Percentiles rank a stretch among this genome's conserved stretches.
Conservation (phyloP, 768 basidiomycete species). For the Mycena capillaripes region DNA sequence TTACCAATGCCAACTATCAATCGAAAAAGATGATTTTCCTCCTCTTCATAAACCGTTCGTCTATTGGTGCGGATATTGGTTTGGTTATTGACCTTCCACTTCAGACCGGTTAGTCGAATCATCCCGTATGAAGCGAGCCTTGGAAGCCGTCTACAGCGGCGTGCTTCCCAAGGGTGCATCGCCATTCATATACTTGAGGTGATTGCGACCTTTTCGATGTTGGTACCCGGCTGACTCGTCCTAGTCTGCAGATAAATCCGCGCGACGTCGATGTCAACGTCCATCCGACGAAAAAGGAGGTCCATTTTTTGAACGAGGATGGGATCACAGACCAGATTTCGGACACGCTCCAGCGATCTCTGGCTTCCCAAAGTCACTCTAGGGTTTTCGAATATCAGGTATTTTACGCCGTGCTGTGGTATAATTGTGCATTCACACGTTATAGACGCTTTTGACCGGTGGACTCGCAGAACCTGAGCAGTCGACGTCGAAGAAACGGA, state of each 20-base stretch:
- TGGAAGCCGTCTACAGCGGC: conserved; percentile 88
- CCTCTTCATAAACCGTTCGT: conserved; percentile 95
- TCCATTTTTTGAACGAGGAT: conserved; percentile 95
- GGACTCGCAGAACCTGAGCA: conserved; percentile 53
- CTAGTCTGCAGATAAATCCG: conserved; percentile 86
- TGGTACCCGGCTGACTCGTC: conserved; percentile 8
- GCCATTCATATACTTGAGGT: conserved; percentile 97
- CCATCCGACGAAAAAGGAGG: conserved; percentile 97
- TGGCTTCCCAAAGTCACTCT: conserved; percentile 76
- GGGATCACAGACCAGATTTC: conserved; percentile 83
- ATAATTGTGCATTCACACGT: neutral
- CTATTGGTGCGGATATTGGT: neutral
- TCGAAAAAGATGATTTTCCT: conserved; percentile 88
- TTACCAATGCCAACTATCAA: conserved; percentile 91
- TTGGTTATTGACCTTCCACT: neutral
- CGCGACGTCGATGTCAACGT: conserved; percentile 96
- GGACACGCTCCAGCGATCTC: conserved; percentile 75
- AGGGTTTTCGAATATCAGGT: conserved; percentile 83
- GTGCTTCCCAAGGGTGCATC: conserved; percentile 90
- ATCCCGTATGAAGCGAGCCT: conserved; percentile 83
- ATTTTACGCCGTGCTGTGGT: neutral
- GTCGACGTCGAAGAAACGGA: conserved; percentile 51
- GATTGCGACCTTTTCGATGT: conserved; percentile 20
- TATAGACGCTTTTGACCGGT: conserved; percentile 73
- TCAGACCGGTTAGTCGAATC: conserved; percentile 95